Conservation (phyloP, 1,284 basidiomycete species). For the Phellopilus nigrolimitatus region DNA sequence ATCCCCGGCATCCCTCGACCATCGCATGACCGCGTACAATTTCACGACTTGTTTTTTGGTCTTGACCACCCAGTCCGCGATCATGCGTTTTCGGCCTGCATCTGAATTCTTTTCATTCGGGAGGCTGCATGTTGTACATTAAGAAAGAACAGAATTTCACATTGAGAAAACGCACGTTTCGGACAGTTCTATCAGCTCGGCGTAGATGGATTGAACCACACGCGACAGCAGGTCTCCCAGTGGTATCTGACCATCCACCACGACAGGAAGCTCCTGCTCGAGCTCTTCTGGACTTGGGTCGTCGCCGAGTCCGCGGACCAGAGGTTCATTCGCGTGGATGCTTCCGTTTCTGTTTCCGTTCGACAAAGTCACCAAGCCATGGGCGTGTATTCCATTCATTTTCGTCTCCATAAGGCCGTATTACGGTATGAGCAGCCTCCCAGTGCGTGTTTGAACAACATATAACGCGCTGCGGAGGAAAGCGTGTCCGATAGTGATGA, state of each 20-base stretch:
- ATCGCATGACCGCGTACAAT: constrained; percentile 79
- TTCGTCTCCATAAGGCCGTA: constrained; percentile 15
- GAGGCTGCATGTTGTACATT: constrained; percentile 44
- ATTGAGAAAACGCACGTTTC: constrained; percentile 65
- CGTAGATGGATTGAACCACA: constrained; percentile 75
- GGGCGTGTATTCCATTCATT: constrained; percentile 14
- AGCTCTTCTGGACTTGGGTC: constrained; percentile 55
- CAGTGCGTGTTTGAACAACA: not conserved
- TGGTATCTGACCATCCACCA: constrained; percentile 69
- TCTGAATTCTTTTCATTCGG: constrained; percentile 85
- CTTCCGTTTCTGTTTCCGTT: constrained; percentile 3
- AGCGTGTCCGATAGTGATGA: constrained; percentile 1
- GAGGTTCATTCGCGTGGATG: constrained; percentile 19
- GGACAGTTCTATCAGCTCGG: constrained; percentile 76
- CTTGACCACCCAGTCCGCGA: constrained; percentile 85
- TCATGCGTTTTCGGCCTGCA: constrained; percentile 70
- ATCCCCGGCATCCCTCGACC: constrained; percentile 75
- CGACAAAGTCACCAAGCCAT: constrained; percentile 1
- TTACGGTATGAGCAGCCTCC: not conserved
- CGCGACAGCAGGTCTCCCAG: constrained; percentile 74
- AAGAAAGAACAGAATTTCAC: constrained; percentile 6
- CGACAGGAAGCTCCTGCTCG: constrained; percentile 71
- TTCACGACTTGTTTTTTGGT: constrained; percentile 89
- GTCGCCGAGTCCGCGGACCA: constrained; percentile 29
- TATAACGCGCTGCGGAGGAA: constrained; percentile 7